A percentile compares a stretch with the other conserved stretches of the same genome.
Evolutionary conservation across 352 stramenopile genomes (phyloP).

Genomic region (Phytopythium mirpurense): DNA sequence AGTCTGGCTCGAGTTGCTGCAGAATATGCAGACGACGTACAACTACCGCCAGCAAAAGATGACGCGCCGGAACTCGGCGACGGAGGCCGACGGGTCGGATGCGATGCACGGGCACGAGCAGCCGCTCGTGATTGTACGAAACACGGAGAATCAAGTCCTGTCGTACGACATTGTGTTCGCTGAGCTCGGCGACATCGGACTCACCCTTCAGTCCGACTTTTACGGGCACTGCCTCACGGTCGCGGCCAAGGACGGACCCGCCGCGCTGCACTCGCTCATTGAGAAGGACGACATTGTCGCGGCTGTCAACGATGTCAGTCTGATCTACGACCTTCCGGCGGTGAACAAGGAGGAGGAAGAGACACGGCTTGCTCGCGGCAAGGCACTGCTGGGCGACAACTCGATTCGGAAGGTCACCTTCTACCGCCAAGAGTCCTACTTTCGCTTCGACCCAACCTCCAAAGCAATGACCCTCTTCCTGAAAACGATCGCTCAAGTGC

Average conservation of each 20-base stretch:
- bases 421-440: slow-evolving; percentile 48
- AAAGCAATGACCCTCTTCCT: slow-evolving; percentile 27
- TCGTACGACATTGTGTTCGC: slow-evolving; percentile 59
- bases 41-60: slow-evolving; percentile 21
- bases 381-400: slow-evolving; percentile 20
- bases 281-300: slow-evolving; percentile 52
- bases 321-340: slow-evolving; percentile 21
- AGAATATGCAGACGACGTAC: slow-evolving; percentile 39
- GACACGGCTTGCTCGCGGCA: slow-evolving; percentile 18
- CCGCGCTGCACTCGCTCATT: slow-evolving; percentile 36
- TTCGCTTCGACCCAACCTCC: slow-evolving; percentile 25
- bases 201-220: slow-evolving; percentile 49
- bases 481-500: slow-evolving; percentile 29
- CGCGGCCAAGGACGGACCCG: slow-evolving; percentile 23
- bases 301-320: slow-evolving; percentile 22
- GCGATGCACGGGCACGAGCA: slow-evolving; percentile 17
- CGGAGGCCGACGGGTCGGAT: slow-evolving; percentile 1
- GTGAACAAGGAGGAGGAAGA: slow-evolving; percentile 26
- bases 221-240: slow-evolving; percentile 51
- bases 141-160: slow-evolving; percentile 58
- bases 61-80: slow-evolving; percentile 14
- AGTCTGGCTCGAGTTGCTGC: slow-evolving; percentile 42
- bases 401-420: slow-evolving; percentile 32
- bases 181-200: slow-evolving; percentile 31
- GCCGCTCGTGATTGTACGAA: slow-evolving; percentile 42